Percentiles rank a stretch among this genome's conserved stretches.
Evolutionary conservation across 371 early-diverging fungal species (phyloP).

Genomic region (Actinomucor elegans): DNA sequence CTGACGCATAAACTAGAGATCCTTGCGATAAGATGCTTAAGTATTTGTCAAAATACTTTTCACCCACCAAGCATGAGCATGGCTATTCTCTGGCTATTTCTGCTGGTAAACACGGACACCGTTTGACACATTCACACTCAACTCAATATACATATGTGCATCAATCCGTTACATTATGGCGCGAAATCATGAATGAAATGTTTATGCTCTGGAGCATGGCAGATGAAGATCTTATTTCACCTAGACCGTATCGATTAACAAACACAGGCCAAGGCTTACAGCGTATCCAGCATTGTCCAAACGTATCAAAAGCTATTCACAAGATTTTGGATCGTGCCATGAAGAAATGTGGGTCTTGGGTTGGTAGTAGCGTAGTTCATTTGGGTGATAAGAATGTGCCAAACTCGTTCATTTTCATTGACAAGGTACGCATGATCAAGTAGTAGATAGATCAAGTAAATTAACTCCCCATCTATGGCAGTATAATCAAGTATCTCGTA

Average conservation of each 20-base stretch:
- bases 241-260: constrained; percentile 79
- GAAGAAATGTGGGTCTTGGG: constrained; percentile 81
- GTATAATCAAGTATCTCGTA: constrained; percentile 96
- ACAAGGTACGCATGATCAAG: constrained; percentile 55
- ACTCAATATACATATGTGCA: constrained; percentile 91
- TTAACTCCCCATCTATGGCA: constrained; percentile 1
- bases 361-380: constrained; percentile 94
- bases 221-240: constrained; percentile 83
- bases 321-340: constrained; percentile 84
- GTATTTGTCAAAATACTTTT: constrained; percentile 72
- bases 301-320: constrained; percentile 83
- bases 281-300: constrained; percentile 81
- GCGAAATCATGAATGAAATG: constrained; percentile 95
- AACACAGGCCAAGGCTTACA: constrained; percentile 98
- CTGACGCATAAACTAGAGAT: constrained; percentile 55
- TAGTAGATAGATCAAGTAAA: neutral
- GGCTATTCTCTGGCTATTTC: constrained; percentile 84
- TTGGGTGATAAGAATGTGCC: constrained; percentile 93
- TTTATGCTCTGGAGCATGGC: constrained; percentile 93
- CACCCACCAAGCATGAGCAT: constrained; percentile 54
- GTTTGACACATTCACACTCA: constrained; percentile 89
- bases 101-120: constrained; percentile 82
- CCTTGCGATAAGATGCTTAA: constrained; percentile 93
- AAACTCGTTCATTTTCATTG: constrained; percentile 95
- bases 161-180: constrained; percentile 93